Conservation (phyloP, 805 yeast genomes). For the Kazachstania taianensis region DNA sequence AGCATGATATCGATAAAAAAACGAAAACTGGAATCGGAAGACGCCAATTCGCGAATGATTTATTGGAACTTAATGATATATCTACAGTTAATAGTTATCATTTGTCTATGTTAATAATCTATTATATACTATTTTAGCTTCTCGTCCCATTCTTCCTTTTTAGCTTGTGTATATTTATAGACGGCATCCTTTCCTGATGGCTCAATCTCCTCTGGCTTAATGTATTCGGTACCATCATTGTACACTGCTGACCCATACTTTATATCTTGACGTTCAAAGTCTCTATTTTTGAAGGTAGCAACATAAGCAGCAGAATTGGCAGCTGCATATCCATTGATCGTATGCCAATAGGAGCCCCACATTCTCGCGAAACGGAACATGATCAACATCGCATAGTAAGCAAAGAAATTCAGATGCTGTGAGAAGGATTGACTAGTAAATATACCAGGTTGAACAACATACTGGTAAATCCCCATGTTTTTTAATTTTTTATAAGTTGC, state of each 20-base stretch:
- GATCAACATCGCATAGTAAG: slow-evolving; percentile 76
- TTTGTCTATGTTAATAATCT: too few relatives aligned
- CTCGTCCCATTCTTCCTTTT: slow-evolving; percentile 62
- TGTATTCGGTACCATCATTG: slow-evolving; percentile 52
- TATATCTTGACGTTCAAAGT: slow-evolving; percentile 36
- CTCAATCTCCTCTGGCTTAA: slow-evolving; percentile 48
- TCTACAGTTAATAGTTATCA: too few relatives aligned
- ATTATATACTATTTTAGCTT: slow-evolving; percentile 30
- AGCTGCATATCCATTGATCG: slow-evolving; percentile 77
- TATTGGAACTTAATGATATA: too few relatives aligned
- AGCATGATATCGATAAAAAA: too few relatives aligned
- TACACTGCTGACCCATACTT: slow-evolving; percentile 68
- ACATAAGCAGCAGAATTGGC: slow-evolving; percentile 78
- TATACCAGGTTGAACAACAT: slow-evolving; percentile 90
- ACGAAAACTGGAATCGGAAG: too few relatives aligned
- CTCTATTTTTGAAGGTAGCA: slow-evolving; percentile 37
- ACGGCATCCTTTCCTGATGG: slow-evolving; percentile 56
- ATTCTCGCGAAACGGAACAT: slow-evolving; percentile 75
- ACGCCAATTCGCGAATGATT: too few relatives aligned
- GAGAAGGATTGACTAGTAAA: slow-evolving; percentile 75
- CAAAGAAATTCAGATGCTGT: slow-evolving; percentile 61
- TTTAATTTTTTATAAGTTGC: slow-evolving; percentile 50
- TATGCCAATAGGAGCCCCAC: slow-evolving; percentile 81
- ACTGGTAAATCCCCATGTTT: slow-evolving; percentile 52
- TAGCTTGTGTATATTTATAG: slow-evolving; percentile 42